Evolutionary conservation across 345 rosid genomes (phyloP).

Genomic region (Raphanus raphanistrum): DNA sequence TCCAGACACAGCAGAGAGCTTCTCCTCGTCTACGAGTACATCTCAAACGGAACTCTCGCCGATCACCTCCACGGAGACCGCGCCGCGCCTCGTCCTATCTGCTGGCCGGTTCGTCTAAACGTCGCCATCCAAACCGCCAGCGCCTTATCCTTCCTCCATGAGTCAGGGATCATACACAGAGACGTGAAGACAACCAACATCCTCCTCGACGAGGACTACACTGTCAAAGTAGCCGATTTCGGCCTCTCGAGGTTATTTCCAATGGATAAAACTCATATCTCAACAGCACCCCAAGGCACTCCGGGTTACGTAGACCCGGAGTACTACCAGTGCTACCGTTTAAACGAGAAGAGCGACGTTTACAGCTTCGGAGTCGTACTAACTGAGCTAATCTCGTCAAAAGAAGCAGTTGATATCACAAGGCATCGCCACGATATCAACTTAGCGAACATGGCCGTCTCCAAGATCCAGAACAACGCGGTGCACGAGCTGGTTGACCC

Average conservation of each 20-base stretch:
- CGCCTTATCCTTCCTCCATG: not conserved
- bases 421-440: not conserved
- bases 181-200: not conserved
- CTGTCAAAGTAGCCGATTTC: not conserved
- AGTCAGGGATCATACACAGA: not conserved
- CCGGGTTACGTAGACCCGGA: not conserved
- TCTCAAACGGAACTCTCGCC: not conserved
- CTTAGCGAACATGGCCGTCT: not conserved
- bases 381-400: not conserved
- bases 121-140: not conserved
- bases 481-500: not conserved
- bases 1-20: slow-evolving; percentile 1
- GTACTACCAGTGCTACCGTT: not conserved
- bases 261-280: not conserved
- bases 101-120: not conserved
- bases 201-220: not conserved
- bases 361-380: not conserved
- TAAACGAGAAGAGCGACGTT: not conserved
- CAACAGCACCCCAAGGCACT: not conserved
- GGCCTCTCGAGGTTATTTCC: not conserved
- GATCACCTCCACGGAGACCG: not conserved
- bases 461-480: not conserved
- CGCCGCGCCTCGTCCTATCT: not conserved
- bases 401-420: not conserved
- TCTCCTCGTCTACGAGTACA: not conserved